Conservation (phyloP, 352 stramenopile genomes). For the Pythium monospermum region DNA sequence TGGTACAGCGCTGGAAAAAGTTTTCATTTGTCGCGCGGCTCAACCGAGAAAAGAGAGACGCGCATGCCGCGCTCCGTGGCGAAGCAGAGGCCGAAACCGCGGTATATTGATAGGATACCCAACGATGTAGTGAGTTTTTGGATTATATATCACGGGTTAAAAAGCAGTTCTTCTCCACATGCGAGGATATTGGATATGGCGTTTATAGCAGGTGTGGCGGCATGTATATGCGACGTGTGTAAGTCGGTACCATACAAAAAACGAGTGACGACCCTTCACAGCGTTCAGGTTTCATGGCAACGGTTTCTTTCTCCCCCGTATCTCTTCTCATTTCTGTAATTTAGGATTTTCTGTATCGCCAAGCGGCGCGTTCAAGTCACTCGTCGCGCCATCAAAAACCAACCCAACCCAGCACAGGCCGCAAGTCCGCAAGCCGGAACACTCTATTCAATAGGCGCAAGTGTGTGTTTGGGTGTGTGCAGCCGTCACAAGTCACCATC, state of each 20-base stretch:
- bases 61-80: slow-evolving; percentile 24
- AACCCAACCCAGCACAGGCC: background rate
- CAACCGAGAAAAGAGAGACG: slow-evolving; percentile 73
- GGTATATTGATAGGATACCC: slow-evolving; percentile 14
- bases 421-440: background rate
- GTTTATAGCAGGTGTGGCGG: background rate
- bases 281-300: slow-evolving; percentile 1
- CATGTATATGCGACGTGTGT: background rate
- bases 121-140: background rate
- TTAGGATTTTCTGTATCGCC: background rate
- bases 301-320: slow-evolving; percentile 6
- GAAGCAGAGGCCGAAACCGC: slow-evolving; percentile 5
- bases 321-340: background rate
- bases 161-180: too few relatives aligned
- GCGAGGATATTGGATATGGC: too few relatives aligned
- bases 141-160: background rate
- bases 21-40: slow-evolving; percentile 78
- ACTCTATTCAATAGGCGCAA: too few relatives aligned
- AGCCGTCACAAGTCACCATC: too few relatives aligned
- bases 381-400: background rate
- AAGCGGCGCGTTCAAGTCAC: background rate
- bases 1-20: slow-evolving; percentile 60
- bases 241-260: slow-evolving; percentile 3
- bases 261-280: slow-evolving; percentile 19
- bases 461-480: too few relatives aligned